Evolutionary conservation across 768 basidiomycete species (phyloP).

Genomic region (Exidia glandulosa): DNA sequence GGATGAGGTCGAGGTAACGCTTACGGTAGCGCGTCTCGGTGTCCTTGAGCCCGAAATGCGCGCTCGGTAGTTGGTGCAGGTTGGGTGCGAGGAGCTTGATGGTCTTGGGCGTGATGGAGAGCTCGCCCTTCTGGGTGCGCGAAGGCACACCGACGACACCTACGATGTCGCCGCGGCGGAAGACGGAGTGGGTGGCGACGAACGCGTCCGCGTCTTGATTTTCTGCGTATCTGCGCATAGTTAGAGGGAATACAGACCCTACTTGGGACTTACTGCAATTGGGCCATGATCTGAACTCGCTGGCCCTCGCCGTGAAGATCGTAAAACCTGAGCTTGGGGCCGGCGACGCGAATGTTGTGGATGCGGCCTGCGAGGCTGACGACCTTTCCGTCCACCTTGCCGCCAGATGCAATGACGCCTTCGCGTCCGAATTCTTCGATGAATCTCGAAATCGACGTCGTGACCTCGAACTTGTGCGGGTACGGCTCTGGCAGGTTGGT

Average conservation of each 20-base stretch:
- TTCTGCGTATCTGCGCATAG: constrained; percentile 39
- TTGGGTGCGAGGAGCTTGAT: constrained; percentile 91
- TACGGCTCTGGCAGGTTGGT: constrained; percentile 87
- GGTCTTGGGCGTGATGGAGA: constrained; percentile 72
- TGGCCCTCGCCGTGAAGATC: constrained; percentile 86
- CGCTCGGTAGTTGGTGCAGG: constrained; percentile 88
- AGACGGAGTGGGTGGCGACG: constrained; percentile 62
- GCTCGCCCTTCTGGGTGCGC: constrained; percentile 91
- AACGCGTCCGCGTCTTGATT: constrained; percentile 49
- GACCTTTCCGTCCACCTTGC: constrained; percentile 43
- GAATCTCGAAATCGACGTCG: constrained; percentile 61
- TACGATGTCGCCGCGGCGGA: constrained; percentile 93
- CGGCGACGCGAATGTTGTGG: constrained; percentile 75
- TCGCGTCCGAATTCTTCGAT: constrained; percentile 63
- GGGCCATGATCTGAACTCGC: constrained; percentile 94
- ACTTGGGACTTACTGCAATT: constrained; percentile 68
- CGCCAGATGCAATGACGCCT: constrained; percentile 56
- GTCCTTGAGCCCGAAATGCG: constrained; percentile 91
- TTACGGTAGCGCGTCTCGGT: constrained; percentile 96
- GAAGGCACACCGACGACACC: constrained; percentile 83
- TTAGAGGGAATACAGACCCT: neutral
- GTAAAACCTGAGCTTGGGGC: constrained; percentile 84
- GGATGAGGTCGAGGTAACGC: constrained; percentile 95
- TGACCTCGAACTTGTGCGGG: constrained; percentile 97
- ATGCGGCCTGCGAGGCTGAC: constrained; percentile 83